A percentile compares a stretch with the other conserved stretches of the same genome.
Conservation (phyloP, 257 asterid genomes). For the Plantago elongata region DNA sequence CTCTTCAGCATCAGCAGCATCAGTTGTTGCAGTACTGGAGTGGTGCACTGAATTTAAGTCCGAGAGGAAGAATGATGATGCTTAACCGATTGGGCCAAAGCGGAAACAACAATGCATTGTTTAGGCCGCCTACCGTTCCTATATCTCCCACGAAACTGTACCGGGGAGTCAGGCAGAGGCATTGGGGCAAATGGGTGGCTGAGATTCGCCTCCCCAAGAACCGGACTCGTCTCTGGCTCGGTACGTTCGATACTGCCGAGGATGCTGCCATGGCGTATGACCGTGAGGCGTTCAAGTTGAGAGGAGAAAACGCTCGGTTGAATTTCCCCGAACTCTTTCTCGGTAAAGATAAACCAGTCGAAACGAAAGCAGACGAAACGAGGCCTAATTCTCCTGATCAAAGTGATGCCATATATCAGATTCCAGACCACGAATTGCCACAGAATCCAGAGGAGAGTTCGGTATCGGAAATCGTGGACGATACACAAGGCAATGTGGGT, state of each 20-base stretch:
- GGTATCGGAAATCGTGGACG: slow-evolving; percentile 27
- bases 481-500: slow-evolving; percentile 28
- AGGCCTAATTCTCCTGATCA: neutral
- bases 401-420: neutral
- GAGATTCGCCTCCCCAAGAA: slow-evolving; percentile 88
- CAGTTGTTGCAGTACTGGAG: slow-evolving; percentile 66
- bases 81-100: slow-evolving; percentile 45
- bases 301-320: slow-evolving; percentile 85
- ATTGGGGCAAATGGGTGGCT: slow-evolving; percentile 99
- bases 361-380: neutral
- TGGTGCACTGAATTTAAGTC: slow-evolving; percentile 67
- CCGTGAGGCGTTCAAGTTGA: slow-evolving; percentile 74
- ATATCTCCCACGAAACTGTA: slow-evolving; percentile 57
- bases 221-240: slow-evolving; percentile 93
- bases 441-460: slow-evolving; percentile 23
- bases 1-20: slow-evolving; percentile 41
- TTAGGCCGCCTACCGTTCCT: slow-evolving; percentile 45
- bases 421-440: neutral
- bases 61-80: slow-evolving; percentile 77
- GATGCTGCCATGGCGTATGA: slow-evolving; percentile 94
- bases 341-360: slow-evolving; percentile 36
- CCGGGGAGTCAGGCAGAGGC: slow-evolving; percentile 92
- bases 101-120: slow-evolving; percentile 5
- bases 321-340: slow-evolving; percentile 74
- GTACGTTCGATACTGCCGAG: slow-evolving; percentile 89